Percentiles rank a stretch among this genome's conserved stretches.
These are phyloP conservation scores for Arabidopsis hybrid DNA, from an alignment of 441 rosid genomes.

Conservation along the genomic window DNA sequence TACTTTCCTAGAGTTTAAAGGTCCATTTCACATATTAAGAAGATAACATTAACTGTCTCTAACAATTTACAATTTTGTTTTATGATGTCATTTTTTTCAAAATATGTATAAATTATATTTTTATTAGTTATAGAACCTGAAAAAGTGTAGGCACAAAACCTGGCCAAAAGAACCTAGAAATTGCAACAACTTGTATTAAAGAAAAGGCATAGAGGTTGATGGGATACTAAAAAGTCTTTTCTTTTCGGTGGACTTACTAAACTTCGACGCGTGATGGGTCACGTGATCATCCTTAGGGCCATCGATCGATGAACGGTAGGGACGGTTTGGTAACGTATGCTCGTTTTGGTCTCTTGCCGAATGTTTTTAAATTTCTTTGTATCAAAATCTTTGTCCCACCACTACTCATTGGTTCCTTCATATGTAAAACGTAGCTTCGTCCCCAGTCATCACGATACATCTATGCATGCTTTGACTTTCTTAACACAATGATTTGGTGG, in stretches of 20 bases:
- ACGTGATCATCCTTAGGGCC: conserved; percentile 22
- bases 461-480: not conserved
- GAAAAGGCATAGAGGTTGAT: conserved; percentile 1
- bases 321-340: conserved; percentile 34
- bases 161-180: conserved; percentile 1
- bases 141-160: not conserved
- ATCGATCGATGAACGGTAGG: conserved; percentile 23
- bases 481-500: not conserved
- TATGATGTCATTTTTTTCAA: not conserved
- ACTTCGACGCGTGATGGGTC: conserved; percentile 30
- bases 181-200: conserved; percentile 5
- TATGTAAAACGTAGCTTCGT: not conserved
- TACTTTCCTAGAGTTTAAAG: not conserved
- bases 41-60: not conserved
- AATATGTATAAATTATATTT: not conserved
- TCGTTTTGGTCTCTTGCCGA: conserved; percentile 4
- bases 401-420: conserved; percentile 4
- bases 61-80: not conserved
- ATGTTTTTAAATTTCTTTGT: conserved; percentile 11
- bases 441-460: not conserved
- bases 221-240: not conserved
- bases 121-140: not conserved
- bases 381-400: conserved; percentile 25
- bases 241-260: conserved; percentile 22
- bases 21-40: not conserved